These are phyloP conservation scores for Vanderwaltozyma tropicalis DNA, from an alignment of 805 yeast genomes.

Conservation along the genomic window DNA sequence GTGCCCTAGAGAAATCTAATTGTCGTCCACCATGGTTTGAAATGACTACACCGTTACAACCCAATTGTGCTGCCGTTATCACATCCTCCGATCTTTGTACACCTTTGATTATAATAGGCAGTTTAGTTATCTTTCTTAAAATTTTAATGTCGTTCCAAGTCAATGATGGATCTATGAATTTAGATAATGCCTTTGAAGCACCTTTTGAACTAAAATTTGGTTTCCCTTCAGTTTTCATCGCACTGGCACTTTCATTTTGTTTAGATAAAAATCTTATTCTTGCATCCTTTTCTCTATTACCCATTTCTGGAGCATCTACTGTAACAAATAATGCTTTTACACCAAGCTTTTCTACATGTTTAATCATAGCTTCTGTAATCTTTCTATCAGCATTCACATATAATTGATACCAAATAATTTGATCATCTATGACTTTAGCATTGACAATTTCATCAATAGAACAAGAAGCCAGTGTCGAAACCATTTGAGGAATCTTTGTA, in stretches of 20 bases:
- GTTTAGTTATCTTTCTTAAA: constrained; percentile 43
- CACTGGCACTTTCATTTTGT: constrained; percentile 18
- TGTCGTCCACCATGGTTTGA: constrained; percentile 91
- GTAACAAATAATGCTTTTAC: constrained; percentile 78
- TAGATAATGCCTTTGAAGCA: constrained; percentile 77
- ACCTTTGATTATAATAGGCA: constrained; percentile 72
- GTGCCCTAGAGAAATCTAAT: constrained; percentile 71
- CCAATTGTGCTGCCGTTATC: constrained; percentile 57
- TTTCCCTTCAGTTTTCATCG: too few species aligned
- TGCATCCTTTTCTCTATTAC: constrained; percentile 84
- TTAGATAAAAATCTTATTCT: constrained; percentile 47
- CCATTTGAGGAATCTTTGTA: constrained; percentile 64
- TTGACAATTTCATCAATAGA: constrained; percentile 77
- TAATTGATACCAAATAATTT: constrained; percentile 81
- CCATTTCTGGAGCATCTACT: constrained; percentile 87
- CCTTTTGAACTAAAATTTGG: constrained; percentile 48
- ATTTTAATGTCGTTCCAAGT: constrained; percentile 56
- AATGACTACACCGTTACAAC: constrained; percentile 67
- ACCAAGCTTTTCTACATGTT: constrained; percentile 63
- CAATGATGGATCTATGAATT: constrained; percentile 66
- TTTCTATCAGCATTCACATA: constrained; percentile 72
- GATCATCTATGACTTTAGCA: constrained; percentile 47
- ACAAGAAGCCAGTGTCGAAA: constrained; percentile 84
- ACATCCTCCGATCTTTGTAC: constrained; percentile 80
- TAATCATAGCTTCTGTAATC: constrained; percentile 50